Evolutionary conservation across 495 filamentous ascomycete species (phyloP).

Genomic region (Cryomyces minteri): DNA sequence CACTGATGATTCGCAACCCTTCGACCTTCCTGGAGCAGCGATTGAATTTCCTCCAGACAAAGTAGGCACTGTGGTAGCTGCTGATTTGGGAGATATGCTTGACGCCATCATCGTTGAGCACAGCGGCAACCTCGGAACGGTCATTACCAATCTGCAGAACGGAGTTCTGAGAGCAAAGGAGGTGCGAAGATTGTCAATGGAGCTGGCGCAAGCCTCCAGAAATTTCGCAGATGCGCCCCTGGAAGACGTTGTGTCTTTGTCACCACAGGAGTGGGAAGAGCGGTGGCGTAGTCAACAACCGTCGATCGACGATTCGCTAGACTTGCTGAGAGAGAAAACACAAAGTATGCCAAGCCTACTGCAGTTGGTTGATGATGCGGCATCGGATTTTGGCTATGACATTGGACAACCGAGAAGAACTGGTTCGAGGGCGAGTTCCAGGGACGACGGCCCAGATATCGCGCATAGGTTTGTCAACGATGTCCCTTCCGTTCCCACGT

Average conservation of each 20-base stretch:
- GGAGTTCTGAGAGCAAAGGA: constrained; percentile 4
- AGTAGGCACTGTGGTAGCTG: constrained; percentile 9
- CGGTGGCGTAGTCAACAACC: neutral
- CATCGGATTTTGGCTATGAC: neutral
- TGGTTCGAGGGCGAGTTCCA: too few relatives aligned
- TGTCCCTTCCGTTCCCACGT: too few relatives aligned
- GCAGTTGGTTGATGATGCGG: neutral
- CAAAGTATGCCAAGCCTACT: neutral
- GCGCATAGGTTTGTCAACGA: too few relatives aligned
- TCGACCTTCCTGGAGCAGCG: neutral
- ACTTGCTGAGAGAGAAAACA: neutral
- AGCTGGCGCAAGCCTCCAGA: constrained; percentile 1
- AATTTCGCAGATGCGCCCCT: neutral
- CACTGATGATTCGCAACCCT: neutral
- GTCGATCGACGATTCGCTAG: neutral
- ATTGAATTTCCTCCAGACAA: constrained; percentile 3
- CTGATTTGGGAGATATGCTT: constrained; percentile 9
- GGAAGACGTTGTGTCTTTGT: neutral
- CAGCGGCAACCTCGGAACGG: constrained; percentile 7
- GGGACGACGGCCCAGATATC: too few relatives aligned
- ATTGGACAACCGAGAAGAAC: too few relatives aligned
- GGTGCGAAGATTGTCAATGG: constrained; percentile 10
- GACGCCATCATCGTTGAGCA: constrained; percentile 13
- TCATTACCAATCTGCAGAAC: constrained; percentile 10
- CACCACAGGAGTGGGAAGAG: neutral